Evolutionary conservation across 768 basidiomycete genomes (phyloP), one percentile per base, ranked within the genome.

Genomic region (Lactarius hengduanensis): DNA sequence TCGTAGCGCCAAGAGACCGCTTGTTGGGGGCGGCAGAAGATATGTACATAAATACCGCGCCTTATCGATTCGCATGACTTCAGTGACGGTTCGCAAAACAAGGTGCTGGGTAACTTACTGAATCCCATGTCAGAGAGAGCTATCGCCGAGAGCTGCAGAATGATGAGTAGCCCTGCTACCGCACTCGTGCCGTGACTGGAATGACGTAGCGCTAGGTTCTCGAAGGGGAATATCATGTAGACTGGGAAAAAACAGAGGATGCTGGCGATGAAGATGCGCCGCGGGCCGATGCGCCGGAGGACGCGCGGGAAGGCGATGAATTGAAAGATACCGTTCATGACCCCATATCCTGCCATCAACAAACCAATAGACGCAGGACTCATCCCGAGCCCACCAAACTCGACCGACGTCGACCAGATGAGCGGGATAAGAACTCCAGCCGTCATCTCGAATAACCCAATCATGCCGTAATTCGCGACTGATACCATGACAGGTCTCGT

Each of bases 31-130:
- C 78, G 7, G 89, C 80, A 2, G 83, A 83, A 6, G 83, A 80
- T 64, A 91, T 84, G 68, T 85, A 88, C 63, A 91, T 88, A 73
- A 89, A 89, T 22, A 90, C 74, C 56, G 87, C 83, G 28, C 87
- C 89, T 89, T 60, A 16, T 32, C 3, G 4, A 57, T 22, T 83
- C 13, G 10, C 8, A 38, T n/a, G 1, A 3, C 28, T 4, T 45
- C 34, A 61, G 22, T 32, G 43, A 57, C 47, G 4, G 4, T 30
- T 28, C 7, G 13, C 28, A 13, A 7, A 30, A 38, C 22, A 34
- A 2, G 30, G 18, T 28, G 8, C 34, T 15, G 5, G 13, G 55
- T 6, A n/a, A 66, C 65, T 57, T 40, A 66, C 65, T 66, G 61
- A 66, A 66, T 4, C 65, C 65, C 65, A 66, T 66, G 50, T 62